Evolutionary conservation across 371 early-diverging fungal species (phyloP).

Genomic region (Blakeslea trispora): DNA sequence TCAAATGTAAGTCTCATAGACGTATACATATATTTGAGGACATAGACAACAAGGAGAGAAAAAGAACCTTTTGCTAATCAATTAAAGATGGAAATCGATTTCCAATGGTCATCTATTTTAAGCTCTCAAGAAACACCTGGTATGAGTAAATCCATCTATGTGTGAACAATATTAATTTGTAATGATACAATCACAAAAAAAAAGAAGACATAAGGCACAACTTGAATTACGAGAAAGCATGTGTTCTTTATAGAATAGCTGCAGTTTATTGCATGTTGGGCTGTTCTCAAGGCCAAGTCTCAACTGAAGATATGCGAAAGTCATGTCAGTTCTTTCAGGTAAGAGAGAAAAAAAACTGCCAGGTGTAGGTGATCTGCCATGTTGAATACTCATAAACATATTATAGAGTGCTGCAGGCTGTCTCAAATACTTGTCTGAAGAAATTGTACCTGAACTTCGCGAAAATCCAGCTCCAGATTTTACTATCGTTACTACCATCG

Average conservation of each 20-base stretch:
- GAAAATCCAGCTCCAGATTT: slow-evolving; percentile 62
- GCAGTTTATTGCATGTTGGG: slow-evolving; percentile 82
- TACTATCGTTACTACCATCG: slow-evolving; percentile 62
- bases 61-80: slow-evolving; percentile 3
- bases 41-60: neutral
- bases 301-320: slow-evolving; percentile 72
- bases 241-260: slow-evolving; percentile 83
- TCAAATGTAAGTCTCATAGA: slow-evolving; percentile 31
- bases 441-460: slow-evolving; percentile 59
- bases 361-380: neutral
- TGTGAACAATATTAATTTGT: no score
- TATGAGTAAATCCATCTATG: slow-evolving; percentile 3
- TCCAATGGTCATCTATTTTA: slow-evolving; percentile 28
- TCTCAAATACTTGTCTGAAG: slow-evolving; percentile 60
- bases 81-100: slow-evolving; percentile 15
- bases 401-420: slow-evolving; percentile 78
- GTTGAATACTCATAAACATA: neutral
- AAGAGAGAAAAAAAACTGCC: slow-evolving; percentile 2
- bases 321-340: slow-evolving; percentile 82
- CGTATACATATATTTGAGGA: neutral
- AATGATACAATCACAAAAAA: no score
- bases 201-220: slow-evolving; percentile 45
- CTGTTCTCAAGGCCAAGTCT: slow-evolving; percentile 57
- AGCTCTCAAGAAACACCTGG: slow-evolving; percentile 20
- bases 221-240: slow-evolving; percentile 79